These are phyloP conservation scores for Polyrhizophydium stewartii DNA, from an alignment of 371 early-diverging fungal species.

Conservation along the genomic window DNA sequence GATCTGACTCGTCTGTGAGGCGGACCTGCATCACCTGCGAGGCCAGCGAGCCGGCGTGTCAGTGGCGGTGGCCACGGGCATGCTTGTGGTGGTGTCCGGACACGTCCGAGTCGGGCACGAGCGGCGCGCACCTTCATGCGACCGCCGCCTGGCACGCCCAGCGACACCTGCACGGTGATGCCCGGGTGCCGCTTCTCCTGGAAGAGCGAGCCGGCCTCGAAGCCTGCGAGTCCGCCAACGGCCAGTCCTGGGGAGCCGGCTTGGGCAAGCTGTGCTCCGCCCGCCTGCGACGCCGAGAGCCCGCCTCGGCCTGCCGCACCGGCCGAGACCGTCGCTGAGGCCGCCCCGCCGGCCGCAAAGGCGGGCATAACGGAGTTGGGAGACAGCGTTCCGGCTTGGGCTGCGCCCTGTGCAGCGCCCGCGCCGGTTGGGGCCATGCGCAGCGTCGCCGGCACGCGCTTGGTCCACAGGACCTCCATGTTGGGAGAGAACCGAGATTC, in stretches of 20 bases:
- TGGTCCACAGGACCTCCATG: constrained; percentile 14
- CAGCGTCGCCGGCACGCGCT: constrained; percentile 17
- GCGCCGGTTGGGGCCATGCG: constrained; percentile 6
- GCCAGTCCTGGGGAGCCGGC: too few species aligned
- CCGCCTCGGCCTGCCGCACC: too few species aligned
- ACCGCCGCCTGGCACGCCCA: constrained; percentile 11
- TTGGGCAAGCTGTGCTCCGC: too few species aligned
- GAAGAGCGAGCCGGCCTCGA: not conserved
- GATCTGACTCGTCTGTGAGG: constrained; percentile 41
- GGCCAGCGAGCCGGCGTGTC: not conserved
- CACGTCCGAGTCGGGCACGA: not conserved
- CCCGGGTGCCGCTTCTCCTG: constrained; percentile 20
- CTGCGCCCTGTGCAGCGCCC: too few species aligned
- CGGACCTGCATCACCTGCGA: constrained; percentile 24
- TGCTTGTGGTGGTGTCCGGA: not conserved
- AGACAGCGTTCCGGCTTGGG: too few species aligned
- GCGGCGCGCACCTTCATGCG: constrained; percentile 15
- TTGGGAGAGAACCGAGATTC: too few species aligned
- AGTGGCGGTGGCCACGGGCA: not conserved
- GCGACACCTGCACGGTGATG: constrained; percentile 19
- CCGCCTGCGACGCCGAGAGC: too few species aligned
- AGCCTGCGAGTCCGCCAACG: too few species aligned
- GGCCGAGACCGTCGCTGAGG: too few species aligned
- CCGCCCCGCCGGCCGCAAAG: too few species aligned
- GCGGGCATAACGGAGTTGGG: too few species aligned